Base-by-base conservation (phyloP, 768 basidiomycete genomes). In the Tylopilus cervinicoccineus region DNA sequence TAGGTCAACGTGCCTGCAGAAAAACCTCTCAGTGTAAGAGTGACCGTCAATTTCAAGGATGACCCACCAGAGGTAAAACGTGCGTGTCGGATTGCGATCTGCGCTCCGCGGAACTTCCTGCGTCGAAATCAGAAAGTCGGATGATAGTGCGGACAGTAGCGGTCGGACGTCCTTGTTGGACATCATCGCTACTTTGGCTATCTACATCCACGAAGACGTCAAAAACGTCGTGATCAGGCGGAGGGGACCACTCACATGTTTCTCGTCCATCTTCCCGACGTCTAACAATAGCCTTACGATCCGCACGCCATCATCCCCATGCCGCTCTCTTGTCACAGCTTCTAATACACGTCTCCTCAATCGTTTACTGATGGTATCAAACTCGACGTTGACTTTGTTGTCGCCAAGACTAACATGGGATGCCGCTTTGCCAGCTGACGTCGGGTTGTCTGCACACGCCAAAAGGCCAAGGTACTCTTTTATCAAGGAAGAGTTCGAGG, bases 121-220 rank as follows among this genome's bases (percentile, higher is more conserved):
- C 11, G 88, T 85, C 61, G 88, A 91, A 57, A 98, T 83, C 45
- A 98, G 63, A 28, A 83, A 85, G 60, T 94, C 84, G 2, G 83
- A 75, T 12, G 91, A 83, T 42, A 99, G 78, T 4, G 81, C 80
- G 17, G 88, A 79, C 45, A 97, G 74, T 38, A 91, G 70, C 11
- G 86, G 83, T 44, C 94, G 84, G 45, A 89, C 86, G 54, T 93
- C 88, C 64, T 90, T 92, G 28, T 86, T 76, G 2, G 90, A 79
- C 76, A 98, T 87, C 89, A 99, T 91, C 16, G 91, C 89, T 42
- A 86, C 75, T 66, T 95, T 95, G 26, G 91, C 88, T 40, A 99
- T 83, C 94, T 98, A 56, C 13, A 26, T n/a, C 23, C 16, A n/a
- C 32, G 26, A 16, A 34, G 42, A 22, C 29, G 23, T 61, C 32